These are phyloP conservation scores for Gypsophila paniculata DNA, from an alignment of 179 eudicot genomes.

Conservation along the genomic window DNA sequence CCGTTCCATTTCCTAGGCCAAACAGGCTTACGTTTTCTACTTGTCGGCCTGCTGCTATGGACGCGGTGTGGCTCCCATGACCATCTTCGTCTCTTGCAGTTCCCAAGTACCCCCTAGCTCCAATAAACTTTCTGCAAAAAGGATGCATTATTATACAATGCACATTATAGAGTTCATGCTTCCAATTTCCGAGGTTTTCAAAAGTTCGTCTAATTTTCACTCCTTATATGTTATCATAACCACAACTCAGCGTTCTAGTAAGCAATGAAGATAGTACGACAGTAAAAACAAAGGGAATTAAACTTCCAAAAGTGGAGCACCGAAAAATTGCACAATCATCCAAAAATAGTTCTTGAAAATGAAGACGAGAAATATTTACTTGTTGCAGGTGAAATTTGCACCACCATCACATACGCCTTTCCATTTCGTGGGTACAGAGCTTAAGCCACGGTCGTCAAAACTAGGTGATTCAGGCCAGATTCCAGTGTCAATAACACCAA, in stretches of 20 bases:
- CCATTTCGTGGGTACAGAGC: constrained; percentile 55
- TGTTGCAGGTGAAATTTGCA: constrained; percentile 49
- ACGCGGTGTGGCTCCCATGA: constrained; percentile 60
- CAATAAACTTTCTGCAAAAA: constrained; percentile 47
- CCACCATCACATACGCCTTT: constrained; percentile 49
- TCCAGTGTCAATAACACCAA: constrained; percentile 56
- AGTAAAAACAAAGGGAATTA: background rate
- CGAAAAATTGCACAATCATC: background rate
- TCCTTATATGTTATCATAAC: background rate
- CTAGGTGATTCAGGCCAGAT: constrained; percentile 64
- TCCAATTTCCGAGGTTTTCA: too few species aligned
- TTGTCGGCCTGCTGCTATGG: constrained; percentile 45
- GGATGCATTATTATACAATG: background rate
- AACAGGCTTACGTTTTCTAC: constrained; percentile 31
- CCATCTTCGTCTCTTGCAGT: constrained; percentile 41
- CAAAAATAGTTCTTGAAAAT: background rate
- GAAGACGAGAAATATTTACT: constrained; percentile 25
- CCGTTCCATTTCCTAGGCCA: constrained; percentile 42
- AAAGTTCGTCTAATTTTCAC: too few species aligned
- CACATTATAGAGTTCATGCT: too few species aligned
- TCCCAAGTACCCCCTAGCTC: constrained; percentile 36
- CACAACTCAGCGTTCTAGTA: background rate
- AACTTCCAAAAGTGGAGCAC: too few species aligned
- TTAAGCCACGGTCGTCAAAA: constrained; percentile 44
- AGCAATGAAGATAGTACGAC: background rate